These are phyloP conservation scores for Centaurea solstitialis DNA, from an alignment of 129 eudicot genomes.

Conservation along the genomic window DNA sequence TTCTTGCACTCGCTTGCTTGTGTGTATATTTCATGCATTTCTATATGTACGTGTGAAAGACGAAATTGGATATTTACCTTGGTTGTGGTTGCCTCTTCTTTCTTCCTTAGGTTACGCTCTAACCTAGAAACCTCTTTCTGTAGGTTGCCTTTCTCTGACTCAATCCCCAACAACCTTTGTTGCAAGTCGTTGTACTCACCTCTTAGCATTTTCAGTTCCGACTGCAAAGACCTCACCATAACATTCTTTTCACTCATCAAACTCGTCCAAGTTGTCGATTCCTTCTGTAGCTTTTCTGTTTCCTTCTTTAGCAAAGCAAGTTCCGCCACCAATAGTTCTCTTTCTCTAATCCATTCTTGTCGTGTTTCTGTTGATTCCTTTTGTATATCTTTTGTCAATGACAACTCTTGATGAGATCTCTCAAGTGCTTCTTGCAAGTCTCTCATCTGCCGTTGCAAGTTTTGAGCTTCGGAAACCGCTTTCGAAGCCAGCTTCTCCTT, in stretches of 20 bases:
- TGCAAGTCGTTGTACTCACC: conserved; percentile 51
- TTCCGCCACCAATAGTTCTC: conserved; percentile 46
- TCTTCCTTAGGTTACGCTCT: conserved; percentile 42
- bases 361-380: conserved; percentile 28
- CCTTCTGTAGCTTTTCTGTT: conserved; percentile 43
- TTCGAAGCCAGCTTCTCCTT: conserved; percentile 42
- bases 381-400: conserved; percentile 41
- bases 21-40: not conserved
- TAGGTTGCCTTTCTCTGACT: conserved; percentile 59
- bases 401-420: conserved; percentile 50
- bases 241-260: conserved; percentile 52
- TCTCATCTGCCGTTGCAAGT: conserved; percentile 44
- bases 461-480: conserved; percentile 50
- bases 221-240: conserved; percentile 50
- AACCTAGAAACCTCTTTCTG: conserved; percentile 50
- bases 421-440: conserved; percentile 55
- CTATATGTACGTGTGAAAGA: conserved; percentile 11
- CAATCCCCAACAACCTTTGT: conserved; percentile 34
- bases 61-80: conserved; percentile 35
- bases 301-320: conserved; percentile 44
- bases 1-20: not conserved
- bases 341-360: conserved; percentile 29
- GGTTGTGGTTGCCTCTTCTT: conserved; percentile 33
- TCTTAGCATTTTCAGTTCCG: conserved; percentile 55
- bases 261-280: conserved; percentile 44